Evolutionary conservation across 2,329 filamentous ascomycete species (phyloP).

Genomic region (Fusarium nurragi): DNA sequence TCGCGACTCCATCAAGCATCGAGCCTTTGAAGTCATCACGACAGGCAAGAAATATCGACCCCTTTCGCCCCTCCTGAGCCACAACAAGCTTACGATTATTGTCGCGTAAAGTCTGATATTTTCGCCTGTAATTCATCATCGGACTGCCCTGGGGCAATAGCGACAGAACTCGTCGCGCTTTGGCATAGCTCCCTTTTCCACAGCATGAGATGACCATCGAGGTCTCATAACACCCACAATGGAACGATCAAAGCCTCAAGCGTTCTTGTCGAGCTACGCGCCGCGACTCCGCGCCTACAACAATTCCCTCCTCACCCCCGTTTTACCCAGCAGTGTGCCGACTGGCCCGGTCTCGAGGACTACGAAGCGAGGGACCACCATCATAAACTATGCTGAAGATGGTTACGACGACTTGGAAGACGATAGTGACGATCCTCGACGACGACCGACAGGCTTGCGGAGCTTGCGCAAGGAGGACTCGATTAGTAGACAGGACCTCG

Average conservation of each 20-base stretch:
- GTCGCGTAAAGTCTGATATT: constrained; percentile 7
- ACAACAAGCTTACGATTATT: background rate
- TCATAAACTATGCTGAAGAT: constrained; percentile 98
- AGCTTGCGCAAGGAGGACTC: constrained; percentile 82
- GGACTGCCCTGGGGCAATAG: constrained; percentile 12
- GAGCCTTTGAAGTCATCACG: constrained; percentile 37
- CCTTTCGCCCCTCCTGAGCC: background rate
- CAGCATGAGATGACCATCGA: constrained; percentile 47
- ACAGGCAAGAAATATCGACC: constrained; percentile 26
- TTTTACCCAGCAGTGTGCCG: constrained; percentile 76
- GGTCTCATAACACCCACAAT: constrained; percentile 50
- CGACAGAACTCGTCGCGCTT: constrained; percentile 36
- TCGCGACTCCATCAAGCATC: constrained; percentile 45
- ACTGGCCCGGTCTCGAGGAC: constrained; percentile 76
- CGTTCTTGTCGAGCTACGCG: constrained; percentile 91
- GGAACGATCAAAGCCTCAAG: constrained; percentile 73
- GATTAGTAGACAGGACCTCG: constrained; percentile 67
- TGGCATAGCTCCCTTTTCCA: constrained; percentile 34
- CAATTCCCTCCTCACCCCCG: constrained; percentile 89
- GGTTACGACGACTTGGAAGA: constrained; percentile 83
- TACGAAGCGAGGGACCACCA: constrained; percentile 96
- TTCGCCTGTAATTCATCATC: background rate
- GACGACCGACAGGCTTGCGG: constrained; percentile 84
- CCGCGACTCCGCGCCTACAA: constrained; percentile 89
- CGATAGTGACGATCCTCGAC: constrained; percentile 78